A percentile compares a stretch with the other conserved stretches of the same genome.
These are phyloP conservation scores for Karstenula rhodostoma DNA, from an alignment of 2,329 filamentous ascomycete genomes.

Conservation along the genomic window DNA sequence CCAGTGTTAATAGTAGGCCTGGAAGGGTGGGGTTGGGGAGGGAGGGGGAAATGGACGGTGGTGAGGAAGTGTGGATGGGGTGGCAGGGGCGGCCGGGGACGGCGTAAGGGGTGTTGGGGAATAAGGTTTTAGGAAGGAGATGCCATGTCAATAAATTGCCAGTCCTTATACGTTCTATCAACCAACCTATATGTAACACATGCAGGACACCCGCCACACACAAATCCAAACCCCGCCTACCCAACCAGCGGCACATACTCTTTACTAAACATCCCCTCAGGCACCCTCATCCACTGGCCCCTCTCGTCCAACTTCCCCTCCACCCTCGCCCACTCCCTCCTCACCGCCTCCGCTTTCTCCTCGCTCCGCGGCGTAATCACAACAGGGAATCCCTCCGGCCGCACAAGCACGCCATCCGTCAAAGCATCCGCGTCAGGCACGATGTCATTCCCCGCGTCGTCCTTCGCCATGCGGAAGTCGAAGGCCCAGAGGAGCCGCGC, in stretches of 20 bases:
- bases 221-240: background rate
- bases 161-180: no score
- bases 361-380: slow-evolving; percentile 24
- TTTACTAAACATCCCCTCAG: slow-evolving; percentile 14
- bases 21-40: background rate
- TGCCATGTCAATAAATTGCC: no score
- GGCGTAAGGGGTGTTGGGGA: slow-evolving; percentile 1
- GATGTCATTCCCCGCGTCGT: slow-evolving; percentile 18
- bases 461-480: slow-evolving; percentile 18
- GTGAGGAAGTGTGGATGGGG: background rate
- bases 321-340: slow-evolving; percentile 25
- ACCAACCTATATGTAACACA: no score
- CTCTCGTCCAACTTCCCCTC: slow-evolving; percentile 22
- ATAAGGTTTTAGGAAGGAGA: no score
- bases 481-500: slow-evolving; percentile 44
- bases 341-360: slow-evolving; percentile 19
- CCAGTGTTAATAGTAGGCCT: slow-evolving; percentile 5
- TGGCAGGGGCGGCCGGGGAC: slow-evolving; percentile 5
- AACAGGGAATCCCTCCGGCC: slow-evolving; percentile 23
- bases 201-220: no score
- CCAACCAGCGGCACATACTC: slow-evolving; percentile 6
- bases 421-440: slow-evolving; percentile 16
- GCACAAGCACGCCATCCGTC: slow-evolving; percentile 20
- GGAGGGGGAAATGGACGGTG: background rate
- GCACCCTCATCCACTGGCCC: slow-evolving; percentile 25